These are phyloP conservation scores for Leccinum obscurum DNA, from an alignment of 768 basidiomycete species.

Conservation along the genomic window DNA sequence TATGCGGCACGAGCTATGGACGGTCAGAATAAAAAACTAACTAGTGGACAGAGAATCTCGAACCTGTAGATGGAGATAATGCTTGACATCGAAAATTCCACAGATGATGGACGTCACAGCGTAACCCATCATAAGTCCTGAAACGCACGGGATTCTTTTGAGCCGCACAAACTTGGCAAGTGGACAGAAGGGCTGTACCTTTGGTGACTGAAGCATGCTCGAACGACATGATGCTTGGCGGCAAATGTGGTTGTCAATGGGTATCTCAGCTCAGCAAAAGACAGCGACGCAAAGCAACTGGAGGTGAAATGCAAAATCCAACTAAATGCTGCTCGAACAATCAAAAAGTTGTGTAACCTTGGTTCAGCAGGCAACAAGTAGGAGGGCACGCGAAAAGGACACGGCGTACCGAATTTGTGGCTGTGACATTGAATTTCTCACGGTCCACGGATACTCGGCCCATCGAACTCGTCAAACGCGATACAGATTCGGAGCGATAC, in stretches of 20 bases:
- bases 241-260: not conserved
- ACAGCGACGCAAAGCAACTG: not conserved
- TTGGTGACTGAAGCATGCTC: conserved; percentile 84
- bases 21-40: conserved; percentile 7
- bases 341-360: not conserved
- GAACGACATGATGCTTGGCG: conserved; percentile 58
- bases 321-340: not conserved
- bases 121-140: conserved; percentile 76
- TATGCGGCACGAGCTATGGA: conserved; percentile 75
- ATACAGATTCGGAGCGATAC: not conserved
- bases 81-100: conserved; percentile 83
- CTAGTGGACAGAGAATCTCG: conserved; percentile 17
- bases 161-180: conserved; percentile 4
- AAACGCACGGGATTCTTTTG: not conserved
- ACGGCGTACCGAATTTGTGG: conserved; percentile 5
- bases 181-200: conserved; percentile 44
- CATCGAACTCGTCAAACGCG: too few relatives aligned
- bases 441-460: not conserved
- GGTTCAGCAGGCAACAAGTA: not conserved
- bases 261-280: not conserved
- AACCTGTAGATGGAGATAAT: conserved; percentile 85
- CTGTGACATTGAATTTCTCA: conserved; percentile 7
- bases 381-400: not conserved
- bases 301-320: not conserved
- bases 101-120: conserved; percentile 72